A percentile compares a stretch with the other conserved stretches of the same genome.
These are phyloP conservation scores for Bonia amplexicaulis DNA, from an alignment of 176 grass and related monocot species.

Conservation along the genomic window DNA sequence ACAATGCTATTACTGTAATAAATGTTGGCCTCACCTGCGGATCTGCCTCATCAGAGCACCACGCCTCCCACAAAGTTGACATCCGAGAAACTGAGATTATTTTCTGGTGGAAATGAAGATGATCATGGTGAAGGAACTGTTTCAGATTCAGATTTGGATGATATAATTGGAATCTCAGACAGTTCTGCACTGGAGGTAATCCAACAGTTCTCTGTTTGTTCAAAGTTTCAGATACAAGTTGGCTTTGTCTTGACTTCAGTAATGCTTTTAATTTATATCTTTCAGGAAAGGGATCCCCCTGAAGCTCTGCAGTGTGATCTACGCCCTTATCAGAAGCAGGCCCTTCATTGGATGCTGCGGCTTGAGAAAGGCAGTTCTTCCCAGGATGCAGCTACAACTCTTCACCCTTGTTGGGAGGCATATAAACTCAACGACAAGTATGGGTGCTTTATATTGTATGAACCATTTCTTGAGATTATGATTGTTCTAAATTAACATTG, in stretches of 20 bases:
- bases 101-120: slow-evolving; percentile 46
- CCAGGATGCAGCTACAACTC: slow-evolving; percentile 67
- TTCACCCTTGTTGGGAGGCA: slow-evolving; percentile 96
- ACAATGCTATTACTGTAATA: slow-evolving; percentile 27
- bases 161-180: slow-evolving; percentile 75
- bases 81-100: slow-evolving; percentile 58
- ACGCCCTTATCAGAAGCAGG: slow-evolving; percentile 93
- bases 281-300: slow-evolving; percentile 67
- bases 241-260: slow-evolving; percentile 22
- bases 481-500: not conserved
- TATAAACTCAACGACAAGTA: slow-evolving; percentile 82
- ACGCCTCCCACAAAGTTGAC: slow-evolving; percentile 35
- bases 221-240: slow-evolving; percentile 5
- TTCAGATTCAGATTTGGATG: slow-evolving; percentile 82
- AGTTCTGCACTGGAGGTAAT: slow-evolving; percentile 65
- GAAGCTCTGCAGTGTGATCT: slow-evolving; percentile 70
- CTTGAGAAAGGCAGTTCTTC: slow-evolving; percentile 70
- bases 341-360: slow-evolving; percentile 92
- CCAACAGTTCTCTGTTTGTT: slow-evolving; percentile 13
- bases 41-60: slow-evolving; percentile 42
- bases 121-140: slow-evolving; percentile 48
- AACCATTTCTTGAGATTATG: slow-evolving; percentile 1
- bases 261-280: slow-evolving; percentile 6
- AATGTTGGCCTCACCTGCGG: slow-evolving; percentile 19
- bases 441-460: slow-evolving; percentile 16